Evolutionary conservation across 805 yeast species (phyloP), one percentile per base, ranked within the genome.

Genomic region (Metschnikowia shivogae): DNA sequence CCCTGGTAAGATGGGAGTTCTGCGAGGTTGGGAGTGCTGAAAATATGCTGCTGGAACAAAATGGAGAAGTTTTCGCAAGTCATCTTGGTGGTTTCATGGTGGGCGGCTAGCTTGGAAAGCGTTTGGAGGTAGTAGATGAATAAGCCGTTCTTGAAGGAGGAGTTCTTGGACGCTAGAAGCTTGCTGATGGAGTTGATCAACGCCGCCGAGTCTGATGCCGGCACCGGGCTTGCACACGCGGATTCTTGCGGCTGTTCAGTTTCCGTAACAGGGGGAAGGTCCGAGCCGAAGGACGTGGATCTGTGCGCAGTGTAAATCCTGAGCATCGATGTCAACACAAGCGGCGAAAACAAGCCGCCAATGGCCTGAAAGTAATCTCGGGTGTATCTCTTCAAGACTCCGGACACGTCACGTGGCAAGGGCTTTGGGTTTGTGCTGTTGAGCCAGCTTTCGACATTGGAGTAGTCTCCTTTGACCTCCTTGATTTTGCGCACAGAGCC

Each of bases 11-110:
- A 37, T 28, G 42, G 42, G 30, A 54, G 50, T 13, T 47, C 54
- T 1, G 46, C 39, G n/a, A 52, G 45, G 7, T 36, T 40, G 22
- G 47, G 22, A n/a, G 55, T 47, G 26, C 49, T 50, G 35, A 64
- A 58, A 14, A 65, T 46, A 42, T 63, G 62, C 9, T 67, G 70
- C 45, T 62, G 68, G 47, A 64, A 65, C 26, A 65, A 59, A 22
- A 64, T 65, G 11, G 68, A 54, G 29, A 51, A 55, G 44, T 64
- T 64, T 29, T 54, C 49, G 11, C 56, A 44, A 6, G 62, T 46
- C 70, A 65, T 65, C 30, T 61, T 61, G 5, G 70, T 65, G 2
- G 47, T 32, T 2, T 45, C 51, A 30, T 50, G 53, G 34, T 53
- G 52, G 2, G 38, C 22, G 20, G 55, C 45, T n/a, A 65, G 44